Percentiles rank a stretch among this genome's conserved stretches.
Evolutionary conservation across 495 filamentous ascomycete genomes (phyloP).

Genomic region (Neurospora sp.): DNA sequence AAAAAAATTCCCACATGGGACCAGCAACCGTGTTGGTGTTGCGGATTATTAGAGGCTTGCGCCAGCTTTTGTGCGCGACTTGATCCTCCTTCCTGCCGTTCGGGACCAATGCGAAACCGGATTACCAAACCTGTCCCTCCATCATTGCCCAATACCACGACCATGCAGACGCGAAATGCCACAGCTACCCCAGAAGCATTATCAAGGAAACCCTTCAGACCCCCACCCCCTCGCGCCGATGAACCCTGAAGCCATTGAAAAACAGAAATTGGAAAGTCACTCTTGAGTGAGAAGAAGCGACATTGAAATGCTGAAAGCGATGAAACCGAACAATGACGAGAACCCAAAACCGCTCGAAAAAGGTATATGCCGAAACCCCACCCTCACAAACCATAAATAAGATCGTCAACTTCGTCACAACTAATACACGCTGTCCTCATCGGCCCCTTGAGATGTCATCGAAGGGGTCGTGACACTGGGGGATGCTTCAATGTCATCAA

Average conservation of each 20-base stretch:
- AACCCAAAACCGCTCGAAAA: slow-evolving; percentile 14
- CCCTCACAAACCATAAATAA: slow-evolving; percentile 30
- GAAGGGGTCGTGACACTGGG: slow-evolving; percentile 51
- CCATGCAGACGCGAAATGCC: slow-evolving; percentile 31
- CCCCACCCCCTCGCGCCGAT: slow-evolving; percentile 16
- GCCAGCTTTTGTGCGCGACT: slow-evolving; percentile 30
- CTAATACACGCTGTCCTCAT: slow-evolving; percentile 53
- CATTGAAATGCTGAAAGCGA: slow-evolving; percentile 20
- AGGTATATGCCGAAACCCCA: slow-evolving; percentile 42
- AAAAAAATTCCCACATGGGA: slow-evolving; percentile 32
- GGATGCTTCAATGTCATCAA: slow-evolving; percentile 58
- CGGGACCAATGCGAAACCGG: slow-evolving; percentile 33
- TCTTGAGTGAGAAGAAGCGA: slow-evolving; percentile 4
- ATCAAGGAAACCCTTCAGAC: slow-evolving; percentile 14
- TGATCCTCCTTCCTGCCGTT: background rate
- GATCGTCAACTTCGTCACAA: slow-evolving; percentile 35
- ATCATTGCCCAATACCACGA: slow-evolving; percentile 36
- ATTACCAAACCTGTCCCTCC: slow-evolving; percentile 33
- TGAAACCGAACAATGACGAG: slow-evolving; percentile 18
- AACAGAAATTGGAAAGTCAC: slow-evolving; percentile 12
- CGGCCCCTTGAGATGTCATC: slow-evolving; percentile 51
- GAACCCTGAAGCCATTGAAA: slow-evolving; percentile 14
- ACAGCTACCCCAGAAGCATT: slow-evolving; percentile 15
- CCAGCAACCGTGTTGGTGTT: slow-evolving; percentile 41
- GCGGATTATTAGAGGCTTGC: slow-evolving; percentile 37